Evolutionary conservation across 371 early-diverging fungal genomes (phyloP).

Genomic region (Syncephalastrum racemosum): DNA sequence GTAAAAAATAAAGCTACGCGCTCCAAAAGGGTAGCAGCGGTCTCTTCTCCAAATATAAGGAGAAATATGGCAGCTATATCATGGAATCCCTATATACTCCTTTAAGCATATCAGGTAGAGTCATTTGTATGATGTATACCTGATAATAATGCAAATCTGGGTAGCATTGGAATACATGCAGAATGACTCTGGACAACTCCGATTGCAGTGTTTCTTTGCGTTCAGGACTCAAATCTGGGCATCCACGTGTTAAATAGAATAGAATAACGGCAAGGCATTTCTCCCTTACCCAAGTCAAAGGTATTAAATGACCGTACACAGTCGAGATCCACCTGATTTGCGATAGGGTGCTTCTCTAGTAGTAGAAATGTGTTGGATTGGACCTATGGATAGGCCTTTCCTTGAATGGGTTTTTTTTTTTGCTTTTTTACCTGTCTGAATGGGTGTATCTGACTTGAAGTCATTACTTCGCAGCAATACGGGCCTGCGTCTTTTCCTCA

Average conservation of each 20-base stretch:
- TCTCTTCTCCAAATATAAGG: conserved; percentile 52
- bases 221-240: conserved; percentile 29
- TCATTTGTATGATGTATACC: conserved; percentile 24
- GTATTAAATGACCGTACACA: conserved; percentile 50
- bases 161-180: conserved; percentile 52
- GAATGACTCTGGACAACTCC: conserved; percentile 47
- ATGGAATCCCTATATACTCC: conserved; percentile 61
- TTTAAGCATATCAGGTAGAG: not conserved
- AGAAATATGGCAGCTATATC: conserved; percentile 68
- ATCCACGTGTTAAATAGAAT: not conserved
- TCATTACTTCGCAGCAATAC: conserved; percentile 35
- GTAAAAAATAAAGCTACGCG: conserved; percentile 59
- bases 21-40: conserved; percentile 51
- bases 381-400: not conserved
- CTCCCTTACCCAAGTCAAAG: conserved; percentile 8
- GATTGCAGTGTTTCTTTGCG: conserved; percentile 36
- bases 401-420: not conserved
- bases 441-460: no score
- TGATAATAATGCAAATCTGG: conserved; percentile 71
- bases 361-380: conserved; percentile 6
- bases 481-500: conserved; percentile 34
- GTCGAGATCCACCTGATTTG: conserved; percentile 11
- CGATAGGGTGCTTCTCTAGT: not conserved
- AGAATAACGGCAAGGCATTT: conserved; percentile 5
- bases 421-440: not conserved